Conservation (phyloP, 345 rosid species). For the Lumnitzera racemosa region DNA sequence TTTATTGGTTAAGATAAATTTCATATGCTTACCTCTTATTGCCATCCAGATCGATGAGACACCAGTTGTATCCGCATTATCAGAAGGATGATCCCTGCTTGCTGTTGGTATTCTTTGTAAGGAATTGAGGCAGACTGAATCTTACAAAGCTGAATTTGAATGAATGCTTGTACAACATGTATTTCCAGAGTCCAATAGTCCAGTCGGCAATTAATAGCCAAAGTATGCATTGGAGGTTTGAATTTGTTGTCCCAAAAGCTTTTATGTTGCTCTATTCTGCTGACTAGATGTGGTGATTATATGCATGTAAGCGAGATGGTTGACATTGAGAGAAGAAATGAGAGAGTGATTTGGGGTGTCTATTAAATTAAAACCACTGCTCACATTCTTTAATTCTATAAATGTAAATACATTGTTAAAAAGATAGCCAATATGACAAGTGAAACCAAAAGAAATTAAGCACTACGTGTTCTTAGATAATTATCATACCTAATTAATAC, state of each 20-base stretch:
- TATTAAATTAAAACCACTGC: too few relatives aligned
- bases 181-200: constrained; percentile 90
- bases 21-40: neutral
- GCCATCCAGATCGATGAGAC: constrained; percentile 62
- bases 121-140: constrained; percentile 88
- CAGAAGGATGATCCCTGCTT: constrained; percentile 96
- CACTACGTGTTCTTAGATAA: too few relatives aligned
- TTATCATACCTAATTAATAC: too few relatives aligned
- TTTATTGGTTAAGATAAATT: neutral
- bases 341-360: too few relatives aligned
- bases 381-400: too few relatives aligned
- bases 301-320: too few relatives aligned
- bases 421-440: too few relatives aligned
- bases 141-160: constrained; percentile 86
- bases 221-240: constrained; percentile 37
- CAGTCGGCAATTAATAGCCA: constrained; percentile 95
- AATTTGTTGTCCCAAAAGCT: constrained; percentile 6
- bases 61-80: constrained; percentile 63
- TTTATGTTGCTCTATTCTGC: too few relatives aligned
- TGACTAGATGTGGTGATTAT: too few relatives aligned
- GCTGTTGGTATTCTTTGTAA: constrained; percentile 98
- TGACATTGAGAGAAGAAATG: too few relatives aligned
- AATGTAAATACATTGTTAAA: too few relatives aligned
- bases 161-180: constrained; percentile 93
- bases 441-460: too few relatives aligned